Evolutionary conservation across 176 grass and related monocot genomes (phyloP).

Genomic region (Rhynchospora breviuscula): DNA sequence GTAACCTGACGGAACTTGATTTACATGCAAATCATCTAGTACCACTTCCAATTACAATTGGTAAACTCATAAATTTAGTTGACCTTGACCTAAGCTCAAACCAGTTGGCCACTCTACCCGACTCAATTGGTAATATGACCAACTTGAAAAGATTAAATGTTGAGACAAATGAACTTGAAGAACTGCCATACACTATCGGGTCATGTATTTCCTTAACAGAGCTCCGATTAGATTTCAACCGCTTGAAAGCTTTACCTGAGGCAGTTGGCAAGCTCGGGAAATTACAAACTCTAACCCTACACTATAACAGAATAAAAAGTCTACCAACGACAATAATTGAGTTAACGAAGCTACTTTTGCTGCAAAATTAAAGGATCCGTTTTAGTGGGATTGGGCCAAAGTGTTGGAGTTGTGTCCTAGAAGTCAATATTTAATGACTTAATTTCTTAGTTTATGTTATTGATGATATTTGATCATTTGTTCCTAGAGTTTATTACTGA

Average conservation of each 20-base stretch:
- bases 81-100: slow-evolving; percentile 86
- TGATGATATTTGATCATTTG: no score
- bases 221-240: slow-evolving; percentile 89
- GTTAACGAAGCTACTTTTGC: no score
- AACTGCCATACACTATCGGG: slow-evolving; percentile 92
- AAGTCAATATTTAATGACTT: no score
- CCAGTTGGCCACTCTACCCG: slow-evolving; percentile 55
- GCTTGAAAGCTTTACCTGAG: slow-evolving; percentile 90
- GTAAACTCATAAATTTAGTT: slow-evolving; percentile 54
- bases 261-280: slow-evolving; percentile 79
- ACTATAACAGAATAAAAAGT: slow-evolving; percentile 88
- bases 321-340: slow-evolving; percentile 95
- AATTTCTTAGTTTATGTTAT: no score
- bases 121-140: slow-evolving; percentile 65
- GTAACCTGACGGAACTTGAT: slow-evolving; percentile 69
- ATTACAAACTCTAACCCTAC: slow-evolving; percentile 74
- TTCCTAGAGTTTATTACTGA: no score
- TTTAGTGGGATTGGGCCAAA: no score
- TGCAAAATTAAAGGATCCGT: no score
- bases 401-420: no score
- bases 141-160: slow-evolving; percentile 71
- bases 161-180: slow-evolving; percentile 89
- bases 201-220: slow-evolving; percentile 70
- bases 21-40: slow-evolving; percentile 68
- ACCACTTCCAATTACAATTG: slow-evolving; percentile 75